These are phyloP conservation scores for Meripilus lineatus DNA, from an alignment of 1,284 basidiomycete species.

Conservation along the genomic window DNA sequence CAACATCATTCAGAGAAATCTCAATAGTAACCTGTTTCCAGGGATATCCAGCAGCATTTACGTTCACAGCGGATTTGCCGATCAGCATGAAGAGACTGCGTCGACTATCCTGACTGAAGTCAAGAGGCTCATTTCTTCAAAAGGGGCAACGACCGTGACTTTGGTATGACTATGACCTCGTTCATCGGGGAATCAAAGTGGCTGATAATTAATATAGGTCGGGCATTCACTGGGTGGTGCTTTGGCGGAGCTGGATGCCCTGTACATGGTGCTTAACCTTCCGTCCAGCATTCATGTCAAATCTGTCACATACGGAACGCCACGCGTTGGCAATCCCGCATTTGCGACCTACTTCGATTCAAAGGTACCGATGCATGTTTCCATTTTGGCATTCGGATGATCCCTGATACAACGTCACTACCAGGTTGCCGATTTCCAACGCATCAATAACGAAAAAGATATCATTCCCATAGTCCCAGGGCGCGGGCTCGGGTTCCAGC, in stretches of 20 bases:
- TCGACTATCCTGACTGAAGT: conserved; percentile 34
- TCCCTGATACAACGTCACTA: neutral
- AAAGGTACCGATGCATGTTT: conserved; percentile 12
- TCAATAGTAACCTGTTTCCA: conserved; percentile 44
- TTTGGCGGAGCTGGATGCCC: conserved; percentile 33
- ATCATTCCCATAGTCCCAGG: conserved; percentile 37
- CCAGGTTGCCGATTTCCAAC: conserved; percentile 28
- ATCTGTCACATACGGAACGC: conserved; percentile 35
- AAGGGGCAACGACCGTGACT: conserved; percentile 32
- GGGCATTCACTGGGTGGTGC: conserved; percentile 39
- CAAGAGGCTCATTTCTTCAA: conserved; percentile 27
- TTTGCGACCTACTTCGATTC: conserved; percentile 30
- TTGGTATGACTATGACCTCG: conserved; percentile 22
- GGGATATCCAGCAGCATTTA: conserved; percentile 33
- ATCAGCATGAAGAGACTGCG: conserved; percentile 40
- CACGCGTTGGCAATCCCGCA: conserved; percentile 32
- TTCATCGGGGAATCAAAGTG: neutral
- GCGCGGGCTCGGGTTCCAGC: conserved; percentile 33
- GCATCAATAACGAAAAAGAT: conserved; percentile 35
- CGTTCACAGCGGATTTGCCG: conserved; percentile 46
- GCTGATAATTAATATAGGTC: conserved; percentile 15
- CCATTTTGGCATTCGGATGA: neutral
- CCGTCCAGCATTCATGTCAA: conserved; percentile 29
- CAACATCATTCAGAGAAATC: conserved; percentile 27
- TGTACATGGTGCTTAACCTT: conserved; percentile 33